A percentile compares a stretch with the other conserved stretches of the same genome.
These are phyloP conservation scores for Cercospora citrullina DNA, from an alignment of 2,329 filamentous ascomycete species.

Conservation along the genomic window DNA sequence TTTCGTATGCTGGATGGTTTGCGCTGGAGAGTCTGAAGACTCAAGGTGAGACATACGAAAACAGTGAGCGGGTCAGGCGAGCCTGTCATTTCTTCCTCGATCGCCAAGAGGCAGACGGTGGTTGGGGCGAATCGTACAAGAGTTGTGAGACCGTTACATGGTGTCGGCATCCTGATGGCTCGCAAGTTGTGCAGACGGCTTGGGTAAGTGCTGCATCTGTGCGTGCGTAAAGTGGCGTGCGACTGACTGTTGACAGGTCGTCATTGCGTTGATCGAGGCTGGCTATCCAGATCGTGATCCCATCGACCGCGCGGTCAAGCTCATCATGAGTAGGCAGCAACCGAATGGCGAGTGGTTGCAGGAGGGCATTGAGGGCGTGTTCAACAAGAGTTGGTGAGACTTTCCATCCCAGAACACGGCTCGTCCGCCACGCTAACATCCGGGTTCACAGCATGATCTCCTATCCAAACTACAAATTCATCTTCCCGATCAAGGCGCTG, in stretches of 20 bases:
- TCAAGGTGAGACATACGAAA: conserved; percentile 78
- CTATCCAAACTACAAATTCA: conserved; percentile 98
- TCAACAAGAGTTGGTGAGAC: conserved; percentile 88
- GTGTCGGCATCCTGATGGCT: conserved; percentile 68
- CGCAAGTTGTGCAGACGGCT: conserved; percentile 90
- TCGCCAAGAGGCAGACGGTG: conserved; percentile 83
- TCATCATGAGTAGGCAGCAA: conserved; percentile 85
- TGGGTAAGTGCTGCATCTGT: conserved; percentile 63
- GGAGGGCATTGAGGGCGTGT: conserved; percentile 95
- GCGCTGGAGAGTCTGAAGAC: conserved; percentile 81
- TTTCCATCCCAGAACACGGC: conserved; percentile 12
- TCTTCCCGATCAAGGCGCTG: conserved; percentile 89
- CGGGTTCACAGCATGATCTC: conserved; percentile 75
- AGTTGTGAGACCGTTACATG: conserved; percentile 77
- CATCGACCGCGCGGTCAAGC: conserved; percentile 69
- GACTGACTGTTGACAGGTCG: conserved; percentile 30
- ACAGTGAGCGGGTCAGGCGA: conserved; percentile 66
- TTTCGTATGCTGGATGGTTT: conserved; percentile 97
- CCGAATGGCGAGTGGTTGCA: conserved; percentile 91
- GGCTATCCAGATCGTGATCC: conserved; percentile 73
- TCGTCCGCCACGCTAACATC: conserved; percentile 21
- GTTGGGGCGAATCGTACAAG: conserved; percentile 95
- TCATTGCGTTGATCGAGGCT: conserved; percentile 76
- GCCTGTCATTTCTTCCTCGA: conserved; percentile 85
- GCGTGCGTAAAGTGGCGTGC: conserved; percentile 59